These are phyloP conservation scores for Leishmania martiniquensis DNA, from an alignment of 208 protist species.

Conservation along the genomic window DNA sequence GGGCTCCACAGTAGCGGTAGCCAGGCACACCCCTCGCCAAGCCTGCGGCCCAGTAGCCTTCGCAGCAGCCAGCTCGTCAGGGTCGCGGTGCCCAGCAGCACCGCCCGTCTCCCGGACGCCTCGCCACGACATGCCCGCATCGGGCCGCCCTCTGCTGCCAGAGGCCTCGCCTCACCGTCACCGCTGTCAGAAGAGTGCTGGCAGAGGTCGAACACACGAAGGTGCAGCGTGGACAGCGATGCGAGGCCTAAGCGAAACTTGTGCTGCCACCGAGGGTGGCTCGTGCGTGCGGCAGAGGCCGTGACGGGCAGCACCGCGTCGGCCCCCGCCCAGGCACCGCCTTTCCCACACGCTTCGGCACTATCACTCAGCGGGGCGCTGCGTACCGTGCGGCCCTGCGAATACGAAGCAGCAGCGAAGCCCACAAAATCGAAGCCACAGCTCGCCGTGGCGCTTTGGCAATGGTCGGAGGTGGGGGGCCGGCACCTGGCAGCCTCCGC, in stretches of 20 bases:
- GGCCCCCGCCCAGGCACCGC: not conserved
- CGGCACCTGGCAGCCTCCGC: not conserved
- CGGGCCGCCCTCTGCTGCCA: not conserved
- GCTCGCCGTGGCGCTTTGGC: not conserved
- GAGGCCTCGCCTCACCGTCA: not conserved
- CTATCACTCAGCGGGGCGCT: not conserved
- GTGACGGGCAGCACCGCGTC: slow-evolving; percentile 25
- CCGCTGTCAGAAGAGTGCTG: not conserved
- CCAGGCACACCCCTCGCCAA: slow-evolving; percentile 22
- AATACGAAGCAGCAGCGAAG: not conserved
- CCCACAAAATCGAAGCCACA: not conserved
- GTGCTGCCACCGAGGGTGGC: slow-evolving; percentile 37
- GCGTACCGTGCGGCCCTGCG: not conserved
- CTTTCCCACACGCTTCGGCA: not conserved
- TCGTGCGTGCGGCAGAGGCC: slow-evolving; percentile 14
- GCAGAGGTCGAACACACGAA: slow-evolving; percentile 35
- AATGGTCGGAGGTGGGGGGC: not conserved
- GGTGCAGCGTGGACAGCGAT: slow-evolving; percentile 16
- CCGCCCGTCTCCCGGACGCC: not conserved
- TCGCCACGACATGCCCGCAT: not conserved
- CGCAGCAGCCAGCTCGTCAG: slow-evolving; percentile 29
- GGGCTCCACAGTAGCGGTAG: slow-evolving; percentile 31
- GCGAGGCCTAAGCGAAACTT: slow-evolving; percentile 31
- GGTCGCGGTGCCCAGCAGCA: slow-evolving; percentile 18
- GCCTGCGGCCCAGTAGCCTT: not conserved